A percentile compares a stretch with the other conserved stretches of the same genome.
Conservation (phyloP, 352 stramenopile species). For the Phytophthora macrochlamydospora region DNA sequence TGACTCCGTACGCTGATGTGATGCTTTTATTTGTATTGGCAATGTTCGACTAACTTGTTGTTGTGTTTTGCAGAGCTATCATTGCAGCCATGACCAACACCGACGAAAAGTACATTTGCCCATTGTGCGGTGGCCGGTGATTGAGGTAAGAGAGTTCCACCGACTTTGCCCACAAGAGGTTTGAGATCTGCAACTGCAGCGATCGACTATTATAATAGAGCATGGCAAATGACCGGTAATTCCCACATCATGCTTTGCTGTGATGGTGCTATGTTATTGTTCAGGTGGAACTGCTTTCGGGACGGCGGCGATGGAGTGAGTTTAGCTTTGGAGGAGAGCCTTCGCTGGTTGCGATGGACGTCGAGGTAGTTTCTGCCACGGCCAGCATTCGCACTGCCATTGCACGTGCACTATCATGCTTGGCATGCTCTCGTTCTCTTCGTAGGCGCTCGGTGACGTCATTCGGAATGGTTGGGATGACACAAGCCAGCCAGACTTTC, state of each 20-base stretch:
- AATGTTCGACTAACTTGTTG: background rate
- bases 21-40: background rate
- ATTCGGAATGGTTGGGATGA: slow-evolving; percentile 59
- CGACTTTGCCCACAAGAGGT: background rate
- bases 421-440: slow-evolving; percentile 64
- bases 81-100: slow-evolving; percentile 69
- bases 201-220: slow-evolving; percentile 26
- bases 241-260: background rate
- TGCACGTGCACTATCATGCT: slow-evolving; percentile 69
- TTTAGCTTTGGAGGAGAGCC: slow-evolving; percentile 4
- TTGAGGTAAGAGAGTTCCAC: slow-evolving; percentile 8
- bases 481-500: slow-evolving; percentile 68
- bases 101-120: slow-evolving; percentile 88
- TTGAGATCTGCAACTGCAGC: slow-evolving; percentile 9
- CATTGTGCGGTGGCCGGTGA: slow-evolving; percentile 72
- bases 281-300: slow-evolving; percentile 1
- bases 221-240: background rate
- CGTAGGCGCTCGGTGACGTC: slow-evolving; percentile 57
- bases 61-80: slow-evolving; percentile 29
- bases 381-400: slow-evolving; percentile 45
- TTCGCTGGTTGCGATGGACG: background rate
- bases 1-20: slow-evolving; percentile 63
- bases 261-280: background rate
- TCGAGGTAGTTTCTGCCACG: background rate
- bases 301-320: slow-evolving; percentile 1